These are phyloP conservation scores for Calonectria hawksworthii DNA, from an alignment of 2,329 filamentous ascomycete species.

Conservation along the genomic window DNA sequence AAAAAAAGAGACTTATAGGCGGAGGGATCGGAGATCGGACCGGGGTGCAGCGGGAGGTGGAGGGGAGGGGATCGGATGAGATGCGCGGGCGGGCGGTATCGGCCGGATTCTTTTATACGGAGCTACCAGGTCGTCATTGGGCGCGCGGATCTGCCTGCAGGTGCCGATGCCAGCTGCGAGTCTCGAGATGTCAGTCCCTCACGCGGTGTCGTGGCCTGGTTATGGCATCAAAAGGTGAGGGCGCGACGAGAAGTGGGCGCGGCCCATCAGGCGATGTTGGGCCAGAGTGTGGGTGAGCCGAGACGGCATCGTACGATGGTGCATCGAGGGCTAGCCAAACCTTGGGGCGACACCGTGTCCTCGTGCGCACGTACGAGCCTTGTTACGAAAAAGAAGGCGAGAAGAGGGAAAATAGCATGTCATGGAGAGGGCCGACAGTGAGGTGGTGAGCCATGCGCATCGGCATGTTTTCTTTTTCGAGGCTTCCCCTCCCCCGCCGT, in stretches of 20 bases:
- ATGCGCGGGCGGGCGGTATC: slow-evolving; percentile 35
- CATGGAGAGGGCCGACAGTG: neutral
- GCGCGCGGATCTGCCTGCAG: slow-evolving; percentile 17
- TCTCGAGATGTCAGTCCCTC: slow-evolving; percentile 4
- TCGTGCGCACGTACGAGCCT: neutral
- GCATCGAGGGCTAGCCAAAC: slow-evolving; percentile 5
- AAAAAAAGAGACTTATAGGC: neutral
- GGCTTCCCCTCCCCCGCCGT: no score
- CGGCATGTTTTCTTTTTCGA: neutral
- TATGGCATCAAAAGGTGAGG: slow-evolving; percentile 16
- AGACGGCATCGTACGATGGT: slow-evolving; percentile 31
- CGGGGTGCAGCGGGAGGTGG: slow-evolving; percentile 9
- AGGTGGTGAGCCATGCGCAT: neutral
- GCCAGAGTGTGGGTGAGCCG: slow-evolving; percentile 25
- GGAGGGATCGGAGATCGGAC: slow-evolving; percentile 17
- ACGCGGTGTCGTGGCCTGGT: slow-evolving; percentile 12
- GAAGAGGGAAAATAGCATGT: neutral
- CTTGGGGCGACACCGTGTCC: slow-evolving; percentile 23
- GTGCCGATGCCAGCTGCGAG: slow-evolving; percentile 4
- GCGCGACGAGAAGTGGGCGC: slow-evolving; percentile 2
- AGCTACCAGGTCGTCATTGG: slow-evolving; percentile 9
- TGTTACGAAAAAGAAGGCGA: neutral
- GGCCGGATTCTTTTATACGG: slow-evolving; percentile 38
- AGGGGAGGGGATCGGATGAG: slow-evolving; percentile 23
- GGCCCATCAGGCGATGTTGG: slow-evolving; percentile 30